These are phyloP conservation scores for Aspergillus biplanus DNA, from an alignment of 495 filamentous ascomycete genomes.

Conservation along the genomic window DNA sequence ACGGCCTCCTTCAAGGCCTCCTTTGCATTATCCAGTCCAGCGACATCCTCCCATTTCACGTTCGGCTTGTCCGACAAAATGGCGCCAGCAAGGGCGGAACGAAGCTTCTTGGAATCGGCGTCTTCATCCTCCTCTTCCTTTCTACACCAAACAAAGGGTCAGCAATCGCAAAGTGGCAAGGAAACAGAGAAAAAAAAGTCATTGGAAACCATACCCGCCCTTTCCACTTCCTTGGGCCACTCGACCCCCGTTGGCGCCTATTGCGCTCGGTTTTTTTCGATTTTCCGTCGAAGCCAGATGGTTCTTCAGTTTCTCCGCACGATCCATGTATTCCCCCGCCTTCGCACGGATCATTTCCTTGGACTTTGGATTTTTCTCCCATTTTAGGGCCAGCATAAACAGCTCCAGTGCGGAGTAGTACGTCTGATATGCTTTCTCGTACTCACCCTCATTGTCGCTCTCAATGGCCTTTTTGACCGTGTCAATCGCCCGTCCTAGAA, in stretches of 20 bases:
- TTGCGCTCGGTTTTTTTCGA: constrained; percentile 75
- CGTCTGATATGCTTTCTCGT: constrained; percentile 91
- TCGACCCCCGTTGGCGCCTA: constrained; percentile 81
- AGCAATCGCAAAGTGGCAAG: background rate
- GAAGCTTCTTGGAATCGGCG: constrained; percentile 91
- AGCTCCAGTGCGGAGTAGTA: constrained; percentile 95
- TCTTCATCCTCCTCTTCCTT: constrained; percentile 73
- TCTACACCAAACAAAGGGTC: constrained; percentile 27
- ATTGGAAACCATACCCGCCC: constrained; percentile 55
- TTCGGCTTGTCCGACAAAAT: constrained; percentile 95
- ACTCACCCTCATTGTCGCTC: constrained; percentile 90
- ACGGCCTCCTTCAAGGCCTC: constrained; percentile 98
- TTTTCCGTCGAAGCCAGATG: constrained; percentile 78
- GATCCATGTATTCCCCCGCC: constrained; percentile 94
- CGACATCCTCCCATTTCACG: constrained; percentile 96
- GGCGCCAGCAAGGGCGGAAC: constrained; percentile 86
- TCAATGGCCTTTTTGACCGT: constrained; percentile 97
- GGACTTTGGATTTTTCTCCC: constrained; percentile 95
- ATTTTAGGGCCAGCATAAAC: constrained; percentile 96
- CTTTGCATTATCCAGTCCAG: constrained; percentile 93
- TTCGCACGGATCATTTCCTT: constrained; percentile 97
- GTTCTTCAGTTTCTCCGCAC: constrained; percentile 93
- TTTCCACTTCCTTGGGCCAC: constrained; percentile 71
- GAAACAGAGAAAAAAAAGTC: constrained; percentile 6
- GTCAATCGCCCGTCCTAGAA: constrained; percentile 92